Base-by-base conservation (phyloP, 1,284 basidiomycete genomes). In the Blastosporella zonata region DNA sequence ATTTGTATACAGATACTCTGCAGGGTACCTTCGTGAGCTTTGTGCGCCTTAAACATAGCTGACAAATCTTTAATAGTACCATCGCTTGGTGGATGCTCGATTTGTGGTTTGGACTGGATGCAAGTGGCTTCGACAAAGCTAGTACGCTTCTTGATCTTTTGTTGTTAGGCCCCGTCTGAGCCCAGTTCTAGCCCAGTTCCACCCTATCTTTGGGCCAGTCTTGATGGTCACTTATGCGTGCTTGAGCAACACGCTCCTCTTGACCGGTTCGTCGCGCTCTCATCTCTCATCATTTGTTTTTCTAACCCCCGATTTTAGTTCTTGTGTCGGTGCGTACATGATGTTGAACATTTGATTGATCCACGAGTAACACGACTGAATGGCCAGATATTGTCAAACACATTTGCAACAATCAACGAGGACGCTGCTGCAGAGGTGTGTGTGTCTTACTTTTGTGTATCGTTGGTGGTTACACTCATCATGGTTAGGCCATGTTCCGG, bases 11-110 rank as follows among this genome's bases (percentile, higher is more conserved):
- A 81, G 77, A 15, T 81, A 77, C 53, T 66, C 69, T 46, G 65
- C 66, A 35, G 72, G 75, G 71, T 77, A 21, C 47, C 54, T 15
- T 49, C 22, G 39, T 50, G 6, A 4, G 15, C 10, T 12, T 40
- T 42, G 1, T n/a, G 15, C 5, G 8, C 33, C 13, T 17, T 12
- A 22, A 43, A 20, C 6, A 18, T 38, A 28, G 17, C 36, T 38
- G 9, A 49, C 17, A n/a, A n/a, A n/a, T 17, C 18, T n/a, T 13
- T 23, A 52, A 36, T 29, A 87, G 84, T 22, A 75, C 77, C n/a
- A 88, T 92, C 33, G 77, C 84, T 0, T 93, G 90, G 90, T 91
- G 90, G 84, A 91, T 93, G 90, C 75, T 92, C 28, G 87, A 92
- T 61, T 67, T 92, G 2, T 92, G 83, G 79, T 94, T 94, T 60